Evolutionary conservation across 306 rosid species (phyloP).

Genomic region (Prunus salicina): DNA sequence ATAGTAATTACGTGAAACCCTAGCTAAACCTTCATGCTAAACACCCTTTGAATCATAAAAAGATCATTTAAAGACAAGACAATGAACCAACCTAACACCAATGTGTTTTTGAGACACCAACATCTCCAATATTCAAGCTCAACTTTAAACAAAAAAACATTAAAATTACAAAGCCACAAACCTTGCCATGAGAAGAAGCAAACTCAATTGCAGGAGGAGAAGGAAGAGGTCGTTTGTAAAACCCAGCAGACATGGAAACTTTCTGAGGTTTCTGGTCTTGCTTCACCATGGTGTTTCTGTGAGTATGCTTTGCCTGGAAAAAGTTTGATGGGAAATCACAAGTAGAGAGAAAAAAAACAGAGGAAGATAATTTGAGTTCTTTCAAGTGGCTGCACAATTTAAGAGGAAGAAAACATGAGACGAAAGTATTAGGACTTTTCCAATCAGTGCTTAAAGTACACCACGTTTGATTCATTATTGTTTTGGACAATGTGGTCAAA

Average conservation of each 20-base stretch:
- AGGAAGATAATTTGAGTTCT: background rate
- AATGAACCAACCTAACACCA: background rate
- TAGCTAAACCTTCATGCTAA: no score
- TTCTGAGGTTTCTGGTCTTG: background rate
- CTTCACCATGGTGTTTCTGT: background rate
- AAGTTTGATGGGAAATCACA: background rate
- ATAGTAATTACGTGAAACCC: no score
- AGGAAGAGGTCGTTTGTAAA: constrained; percentile 36
- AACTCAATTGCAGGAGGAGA: constrained; percentile 40
- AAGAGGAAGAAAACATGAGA: background rate
- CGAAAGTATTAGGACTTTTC: background rate
- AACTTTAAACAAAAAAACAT: no score
- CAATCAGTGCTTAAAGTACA: background rate
- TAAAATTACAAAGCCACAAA: background rate
- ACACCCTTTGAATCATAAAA: no score
- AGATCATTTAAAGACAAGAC: no score
- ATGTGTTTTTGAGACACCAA: background rate
- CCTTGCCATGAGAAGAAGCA: constrained; percentile 36
- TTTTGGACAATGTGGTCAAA: background rate
- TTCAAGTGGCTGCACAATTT: background rate
- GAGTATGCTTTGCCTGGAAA: background rate
- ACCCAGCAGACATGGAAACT: background rate
- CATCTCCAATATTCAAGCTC: no score
- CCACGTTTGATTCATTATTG: background rate
- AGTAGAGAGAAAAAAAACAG: background rate